Evolutionary conservation across 2,329 filamentous ascomycete species (phyloP), one percentile per base, ranked within the genome.

Genomic region (Trichoderma sp.): DNA sequence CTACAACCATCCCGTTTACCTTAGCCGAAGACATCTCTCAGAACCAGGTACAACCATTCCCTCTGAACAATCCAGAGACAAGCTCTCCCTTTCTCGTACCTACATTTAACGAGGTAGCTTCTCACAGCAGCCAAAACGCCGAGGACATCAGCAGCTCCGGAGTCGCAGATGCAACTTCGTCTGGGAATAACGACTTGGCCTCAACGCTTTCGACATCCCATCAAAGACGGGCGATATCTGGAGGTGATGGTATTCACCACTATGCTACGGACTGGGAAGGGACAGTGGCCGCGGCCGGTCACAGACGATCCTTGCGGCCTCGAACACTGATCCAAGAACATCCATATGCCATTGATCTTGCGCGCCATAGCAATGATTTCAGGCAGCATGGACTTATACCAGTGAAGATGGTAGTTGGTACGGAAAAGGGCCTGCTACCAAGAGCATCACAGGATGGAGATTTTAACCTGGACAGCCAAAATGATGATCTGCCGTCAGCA

Each of bases 311-410:
- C 4, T 79, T 90, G n/a, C 84, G 88, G 7, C 87, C 87, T 1
- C 84, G 88, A 24, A 90, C 89, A 73, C 87, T 87, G 1, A 90
- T 90, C 7, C 88, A 90, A 76, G 83, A 89, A 75, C 87, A 89
- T 58, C 88, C 88, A 4, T 90, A 90, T 73, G 79, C 86, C 6
- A 80, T 89, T 4, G 88, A 90, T 73, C 86, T 84, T 76, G 87
- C 84, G 0, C 84, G 85, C 32, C 89, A 89, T 76, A 85, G 84
- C 70, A 86, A 80, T 3, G 79, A 83, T 24, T 84, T 89, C 75
- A 87, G 85, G 75, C 84, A 84, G 4, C 87, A 87, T 71, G 88
- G 88, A 28, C 78, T 90, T 32, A 85, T 84, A 67, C 88, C 88
- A 0, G 76, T 89, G 39, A 83, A 83, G 68, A 79, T 88, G 53